phyloP scores from a whole-genome alignment of 345 rosid genomes.

The Salix dunnii region DNA sequence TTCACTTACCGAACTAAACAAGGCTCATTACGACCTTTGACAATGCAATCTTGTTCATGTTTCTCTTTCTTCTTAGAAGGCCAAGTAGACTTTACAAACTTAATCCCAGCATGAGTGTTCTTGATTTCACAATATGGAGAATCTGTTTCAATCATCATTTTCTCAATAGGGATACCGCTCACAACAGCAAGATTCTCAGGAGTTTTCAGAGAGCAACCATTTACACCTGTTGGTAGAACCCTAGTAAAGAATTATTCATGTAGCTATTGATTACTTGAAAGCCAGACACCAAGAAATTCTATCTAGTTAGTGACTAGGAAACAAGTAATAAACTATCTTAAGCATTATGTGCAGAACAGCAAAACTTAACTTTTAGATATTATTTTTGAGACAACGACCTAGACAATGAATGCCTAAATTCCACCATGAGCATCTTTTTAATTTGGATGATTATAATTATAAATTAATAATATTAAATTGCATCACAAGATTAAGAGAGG shows the following conservation, averaged over 20 bases:
- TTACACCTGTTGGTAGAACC: conserved; percentile 51
- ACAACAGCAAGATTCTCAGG: conserved; percentile 79
- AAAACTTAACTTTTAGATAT: not conserved
- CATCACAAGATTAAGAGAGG: not conserved
- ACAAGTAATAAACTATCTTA: not conserved
- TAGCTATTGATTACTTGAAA: conserved; percentile 7
- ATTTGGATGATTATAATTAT: not conserved
- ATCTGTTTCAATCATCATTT: conserved; percentile 97
- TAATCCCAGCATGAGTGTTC: conserved; percentile 77
- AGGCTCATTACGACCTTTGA: conserved; percentile 95
- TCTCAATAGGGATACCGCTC: conserved; percentile 66
- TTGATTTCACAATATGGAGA: conserved; percentile 96
- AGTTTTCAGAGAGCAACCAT: conserved; percentile 86
- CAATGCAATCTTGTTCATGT: conserved; percentile 63
- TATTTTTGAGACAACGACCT: no score
- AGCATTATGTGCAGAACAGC: not conserved
- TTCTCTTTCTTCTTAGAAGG: conserved; percentile 94
- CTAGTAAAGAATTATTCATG: not conserved
- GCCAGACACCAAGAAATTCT: not conserved
- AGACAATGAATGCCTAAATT: not conserved
- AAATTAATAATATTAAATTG: not conserved
- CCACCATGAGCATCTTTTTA: not conserved
- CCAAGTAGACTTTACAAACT: conserved; percentile 62
- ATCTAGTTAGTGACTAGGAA: not conserved
- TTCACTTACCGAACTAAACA: conserved; percentile 75